Conservation (phyloP, 2,329 filamentous ascomycete species). For the Fonsecaea monophora region DNA sequence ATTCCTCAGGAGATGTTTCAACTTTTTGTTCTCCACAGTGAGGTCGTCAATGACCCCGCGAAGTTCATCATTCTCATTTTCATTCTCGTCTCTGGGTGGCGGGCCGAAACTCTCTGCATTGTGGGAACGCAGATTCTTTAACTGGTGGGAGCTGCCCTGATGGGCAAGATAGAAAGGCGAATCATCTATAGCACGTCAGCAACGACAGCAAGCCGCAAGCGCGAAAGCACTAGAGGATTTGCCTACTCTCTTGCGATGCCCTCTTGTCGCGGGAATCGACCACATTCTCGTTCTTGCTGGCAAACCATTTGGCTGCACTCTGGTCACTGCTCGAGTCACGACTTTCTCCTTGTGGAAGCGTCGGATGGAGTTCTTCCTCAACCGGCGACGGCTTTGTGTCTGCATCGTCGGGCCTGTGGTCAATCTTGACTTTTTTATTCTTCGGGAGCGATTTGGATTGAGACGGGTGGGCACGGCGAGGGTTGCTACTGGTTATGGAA, state of each 20-base stretch:
- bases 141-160: slow-evolving; percentile 34
- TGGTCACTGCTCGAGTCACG: slow-evolving; percentile 36
- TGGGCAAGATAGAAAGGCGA: slow-evolving; percentile 46
- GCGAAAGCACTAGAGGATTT: not conserved
- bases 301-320: slow-evolving; percentile 39
- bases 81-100: slow-evolving; percentile 56
- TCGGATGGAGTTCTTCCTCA: not conserved
- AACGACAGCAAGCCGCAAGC: not conserved
- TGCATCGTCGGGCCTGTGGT: slow-evolving; percentile 15
- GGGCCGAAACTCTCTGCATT: slow-evolving; percentile 40
- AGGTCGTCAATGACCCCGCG: slow-evolving; percentile 86
- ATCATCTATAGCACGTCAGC: slow-evolving; percentile 43
- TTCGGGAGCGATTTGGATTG: slow-evolving; percentile 31
- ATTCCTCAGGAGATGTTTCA: slow-evolving; percentile 74
- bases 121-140: slow-evolving; percentile 32
- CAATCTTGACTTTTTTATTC: slow-evolving; percentile 33
- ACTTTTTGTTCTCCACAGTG: slow-evolving; percentile 79
- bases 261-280: slow-evolving; percentile 15
- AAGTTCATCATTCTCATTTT: slow-evolving; percentile 74
- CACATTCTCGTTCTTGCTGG: slow-evolving; percentile 36
- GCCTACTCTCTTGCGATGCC: slow-evolving; percentile 22
- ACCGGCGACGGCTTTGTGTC: not conserved
- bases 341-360: slow-evolving; percentile 19
- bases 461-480: slow-evolving; percentile 29
- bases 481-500: slow-evolving; percentile 16